Base-by-base conservation (phyloP, 1,284 basidiomycete genomes). In the Laetiporus sulphureus region DNA sequence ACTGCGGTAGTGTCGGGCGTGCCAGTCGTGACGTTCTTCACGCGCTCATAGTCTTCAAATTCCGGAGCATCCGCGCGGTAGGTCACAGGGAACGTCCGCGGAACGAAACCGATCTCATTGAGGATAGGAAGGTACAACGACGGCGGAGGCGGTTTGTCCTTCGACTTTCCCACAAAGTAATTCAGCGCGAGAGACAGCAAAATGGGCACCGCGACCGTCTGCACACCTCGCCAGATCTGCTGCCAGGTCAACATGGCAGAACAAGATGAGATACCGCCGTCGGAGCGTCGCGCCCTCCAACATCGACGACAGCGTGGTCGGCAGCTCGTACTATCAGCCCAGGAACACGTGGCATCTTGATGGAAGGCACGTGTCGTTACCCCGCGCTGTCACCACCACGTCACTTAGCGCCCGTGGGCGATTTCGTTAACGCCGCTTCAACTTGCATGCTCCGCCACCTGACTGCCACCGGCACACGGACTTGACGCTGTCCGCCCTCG, bases 1-100 rank as follows among this genome's bases (percentile, higher is more conserved):
- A 83, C 62, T 8, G 73, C 77, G 6, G 77, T 81, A 4, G 66
- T 68, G 46, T 69, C 60, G 15, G 69, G 49, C 0, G 18, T 18
- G 12, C 35, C 25, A 1, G 18, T 21, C 6, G 49, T 41, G n/a
- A 25, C 39, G 39, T 54, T 46, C 15, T 42, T 48, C 5, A 56
- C 34, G 15, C 50, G 54, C 32, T 51, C 47, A 21, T 50, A 54
- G 3, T 22, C n/a, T 5, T 36, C 36, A 18, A 50, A 46, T 18
- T 50, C 45, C 11, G 39, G 16, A 7, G 40, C 18, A 18, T 42
- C 47, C 0, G 33, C 20, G 38, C 42, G 50, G 37, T 53, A 56
- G 3, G 56, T 52, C 21, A 49, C 46, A 5, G 53, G 50, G 23
- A 50, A 49, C 20, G 21, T 47, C 36, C 49, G 35, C 0, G 54